Conservation (phyloP, 208 protist genomes). For the Wallacemonas sp. region DNA sequence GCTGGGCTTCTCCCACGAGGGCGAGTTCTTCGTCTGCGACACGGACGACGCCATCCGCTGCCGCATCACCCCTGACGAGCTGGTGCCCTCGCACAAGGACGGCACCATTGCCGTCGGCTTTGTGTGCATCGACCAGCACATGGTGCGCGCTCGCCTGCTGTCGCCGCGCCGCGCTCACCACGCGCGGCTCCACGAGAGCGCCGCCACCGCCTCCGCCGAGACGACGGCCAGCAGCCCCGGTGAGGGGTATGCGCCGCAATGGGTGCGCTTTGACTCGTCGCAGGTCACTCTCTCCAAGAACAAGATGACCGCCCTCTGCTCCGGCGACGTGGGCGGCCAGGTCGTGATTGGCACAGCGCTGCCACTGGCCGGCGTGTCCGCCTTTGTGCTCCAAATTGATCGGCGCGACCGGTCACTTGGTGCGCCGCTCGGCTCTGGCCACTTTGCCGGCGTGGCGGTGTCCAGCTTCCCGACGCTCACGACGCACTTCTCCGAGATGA, state of each 20-base stretch:
- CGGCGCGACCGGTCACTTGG: slow-evolving; percentile 57
- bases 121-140: slow-evolving; percentile 54
- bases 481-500: slow-evolving; percentile 62
- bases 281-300: slow-evolving; percentile 65
- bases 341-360: slow-evolving; percentile 76
- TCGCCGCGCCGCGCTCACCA: slow-evolving; percentile 34
- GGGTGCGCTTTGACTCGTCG: slow-evolving; percentile 52
- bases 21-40: slow-evolving; percentile 83
- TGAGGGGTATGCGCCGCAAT: slow-evolving; percentile 54
- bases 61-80: slow-evolving; percentile 50
- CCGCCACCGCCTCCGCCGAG: neutral
- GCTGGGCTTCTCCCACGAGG: slow-evolving; percentile 73
- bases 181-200: slow-evolving; percentile 8
- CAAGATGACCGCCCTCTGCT: slow-evolving; percentile 62
- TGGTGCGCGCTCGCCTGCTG: slow-evolving; percentile 37
- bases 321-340: slow-evolving; percentile 59
- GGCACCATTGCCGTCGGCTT: slow-evolving; percentile 43
- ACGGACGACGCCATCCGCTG: slow-evolving; percentile 77
- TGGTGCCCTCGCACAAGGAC: slow-evolving; percentile 23
- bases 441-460: slow-evolving; percentile 84
- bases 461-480: slow-evolving; percentile 50
- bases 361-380: slow-evolving; percentile 57
- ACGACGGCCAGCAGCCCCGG: slow-evolving; percentile 1
- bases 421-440: slow-evolving; percentile 75
- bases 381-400: slow-evolving; percentile 79